Evolutionary conservation across 2,329 filamentous ascomycete species (phyloP).

Genomic region (Diatrype stigma): DNA sequence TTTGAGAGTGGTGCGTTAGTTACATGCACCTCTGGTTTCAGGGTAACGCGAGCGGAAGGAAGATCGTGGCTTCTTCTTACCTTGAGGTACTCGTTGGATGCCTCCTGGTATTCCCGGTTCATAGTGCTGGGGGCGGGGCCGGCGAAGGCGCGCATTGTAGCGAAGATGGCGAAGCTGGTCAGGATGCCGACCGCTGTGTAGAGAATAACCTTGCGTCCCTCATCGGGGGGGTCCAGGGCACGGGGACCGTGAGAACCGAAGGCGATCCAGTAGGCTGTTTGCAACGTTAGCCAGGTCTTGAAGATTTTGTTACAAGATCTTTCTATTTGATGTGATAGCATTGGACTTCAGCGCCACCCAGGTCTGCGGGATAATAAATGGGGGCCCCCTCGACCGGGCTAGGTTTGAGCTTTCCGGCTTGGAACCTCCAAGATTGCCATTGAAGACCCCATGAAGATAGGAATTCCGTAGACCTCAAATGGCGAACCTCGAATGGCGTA

Average conservation of each 20-base stretch:
- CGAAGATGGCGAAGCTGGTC: slow-evolving; percentile 68
- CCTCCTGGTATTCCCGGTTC: slow-evolving; percentile 97
- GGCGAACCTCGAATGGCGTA: no score
- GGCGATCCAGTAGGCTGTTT: slow-evolving; percentile 94
- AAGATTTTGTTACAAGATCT: no score
- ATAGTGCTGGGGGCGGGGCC: slow-evolving; percentile 76
- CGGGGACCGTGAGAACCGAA: slow-evolving; percentile 96
- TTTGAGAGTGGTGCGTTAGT: slow-evolving; percentile 9
- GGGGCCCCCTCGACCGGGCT: neutral
- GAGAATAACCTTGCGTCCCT: slow-evolving; percentile 72
- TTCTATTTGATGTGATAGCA: neutral
- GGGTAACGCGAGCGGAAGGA: neutral
- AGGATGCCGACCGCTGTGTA: slow-evolving; percentile 67
- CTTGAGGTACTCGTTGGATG: slow-evolving; percentile 88
- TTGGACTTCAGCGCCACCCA: neutral
- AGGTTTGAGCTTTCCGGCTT: neutral
- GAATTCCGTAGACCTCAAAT: no score
- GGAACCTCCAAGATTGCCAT: neutral
- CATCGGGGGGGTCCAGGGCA: slow-evolving; percentile 75
- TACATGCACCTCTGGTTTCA: neutral
- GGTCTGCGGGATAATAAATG: slow-evolving; percentile 2
- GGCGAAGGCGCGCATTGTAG: slow-evolving; percentile 65
- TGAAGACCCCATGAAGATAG: no score
- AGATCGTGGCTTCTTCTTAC: slow-evolving; percentile 46
- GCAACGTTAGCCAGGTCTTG: slow-evolving; percentile 22